Base-by-base conservation (phyloP, 352 stramenopile species). In the Blastocystis hominis region DNA sequence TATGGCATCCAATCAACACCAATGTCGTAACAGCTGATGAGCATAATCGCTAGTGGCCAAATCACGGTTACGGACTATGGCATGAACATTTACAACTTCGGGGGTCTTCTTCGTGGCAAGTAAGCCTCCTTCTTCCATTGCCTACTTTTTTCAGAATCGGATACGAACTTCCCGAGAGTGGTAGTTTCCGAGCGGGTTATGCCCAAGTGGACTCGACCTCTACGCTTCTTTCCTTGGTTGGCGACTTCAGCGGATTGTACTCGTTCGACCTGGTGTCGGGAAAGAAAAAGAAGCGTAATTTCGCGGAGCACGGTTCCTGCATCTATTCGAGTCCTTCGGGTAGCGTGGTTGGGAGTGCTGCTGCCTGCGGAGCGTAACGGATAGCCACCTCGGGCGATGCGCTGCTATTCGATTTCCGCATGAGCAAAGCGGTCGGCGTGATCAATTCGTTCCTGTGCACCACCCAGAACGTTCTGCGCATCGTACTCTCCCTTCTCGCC, bases 81-180 rank as follows among this genome's bases (percentile, higher is more conserved):
- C 9, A 84, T 84, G 72, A 84, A 84, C 44, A 63, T 84, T 64
- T 84, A 84, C 72, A 84, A 69, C 50, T 61, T 68, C 6, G 72
- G 72, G 30, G 72, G 72, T 30, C 13, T 84, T 36, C 56, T 84
- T 24, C 72, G 72, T 40, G 72, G 53, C 46, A 84, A 84, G 72
- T 84, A 62, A 3, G 34, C 24, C 24, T 30, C 24, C 24, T 42
- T 3, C 36, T 69, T 84, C 30, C 36, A 24, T n/a, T 6, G 40
- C 44, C 44, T 40, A n/a, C 68, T 7, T 68, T 38, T 13, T 7
- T 6, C 20, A 84, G 72, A 84, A 69, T 84, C 46, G 72, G 72
- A 42, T 84, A 84, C 44, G 72, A 84, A 34, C 30, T 84, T 24
- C 72, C 72, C 20, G 72, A 84, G 20, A 84, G 72, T 50, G 72